Evolutionary conservation across 768 basidiomycete genomes (phyloP).

Genomic region (Amanita subjunquillea): DNA sequence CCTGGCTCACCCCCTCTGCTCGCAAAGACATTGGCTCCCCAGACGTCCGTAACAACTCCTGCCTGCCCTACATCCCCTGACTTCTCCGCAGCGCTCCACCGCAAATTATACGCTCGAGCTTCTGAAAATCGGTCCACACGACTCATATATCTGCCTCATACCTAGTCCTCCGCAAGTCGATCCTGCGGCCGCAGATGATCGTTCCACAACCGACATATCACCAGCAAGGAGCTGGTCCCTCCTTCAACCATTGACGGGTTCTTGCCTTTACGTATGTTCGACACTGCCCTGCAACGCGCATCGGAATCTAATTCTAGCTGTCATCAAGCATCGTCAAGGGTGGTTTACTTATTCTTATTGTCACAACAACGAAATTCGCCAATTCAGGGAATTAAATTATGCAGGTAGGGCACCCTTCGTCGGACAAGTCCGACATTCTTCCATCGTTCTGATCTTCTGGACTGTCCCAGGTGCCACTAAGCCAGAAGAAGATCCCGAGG

Average conservation of each 20-base stretch:
- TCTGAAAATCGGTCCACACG: slow-evolving; percentile 62
- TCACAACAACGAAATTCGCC: slow-evolving; percentile 90
- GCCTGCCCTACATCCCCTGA: slow-evolving; percentile 1
- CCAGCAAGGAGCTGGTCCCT: slow-evolving; percentile 77
- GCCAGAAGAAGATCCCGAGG: slow-evolving; percentile 81
- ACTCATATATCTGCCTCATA: slow-evolving; percentile 71
- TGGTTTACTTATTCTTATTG: slow-evolving; percentile 99
- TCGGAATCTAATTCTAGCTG: slow-evolving; percentile 20
- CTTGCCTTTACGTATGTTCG: slow-evolving; percentile 74
- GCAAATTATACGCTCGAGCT: slow-evolving; percentile 50
- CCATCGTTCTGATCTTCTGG: background rate
- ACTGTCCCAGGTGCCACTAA: slow-evolving; percentile 50
- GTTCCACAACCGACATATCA: slow-evolving; percentile 47
- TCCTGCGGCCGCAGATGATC: slow-evolving; percentile 35
- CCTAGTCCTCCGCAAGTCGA: slow-evolving; percentile 48
- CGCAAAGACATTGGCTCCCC: slow-evolving; percentile 55
- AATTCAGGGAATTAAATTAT: slow-evolving; percentile 80
- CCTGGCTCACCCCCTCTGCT: slow-evolving; percentile 25
- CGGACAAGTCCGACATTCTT: background rate
- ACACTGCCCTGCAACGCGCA: slow-evolving; percentile 16
- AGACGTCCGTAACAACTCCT: slow-evolving; percentile 15
- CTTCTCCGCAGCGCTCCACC: slow-evolving; percentile 7
- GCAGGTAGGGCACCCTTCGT: slow-evolving; percentile 11
- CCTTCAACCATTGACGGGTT: slow-evolving; percentile 67
- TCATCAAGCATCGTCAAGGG: slow-evolving; percentile 63